phyloP scores from a whole-genome alignment of 1,139 yeast genomes.

The Suhomyces yuchorum region DNA sequence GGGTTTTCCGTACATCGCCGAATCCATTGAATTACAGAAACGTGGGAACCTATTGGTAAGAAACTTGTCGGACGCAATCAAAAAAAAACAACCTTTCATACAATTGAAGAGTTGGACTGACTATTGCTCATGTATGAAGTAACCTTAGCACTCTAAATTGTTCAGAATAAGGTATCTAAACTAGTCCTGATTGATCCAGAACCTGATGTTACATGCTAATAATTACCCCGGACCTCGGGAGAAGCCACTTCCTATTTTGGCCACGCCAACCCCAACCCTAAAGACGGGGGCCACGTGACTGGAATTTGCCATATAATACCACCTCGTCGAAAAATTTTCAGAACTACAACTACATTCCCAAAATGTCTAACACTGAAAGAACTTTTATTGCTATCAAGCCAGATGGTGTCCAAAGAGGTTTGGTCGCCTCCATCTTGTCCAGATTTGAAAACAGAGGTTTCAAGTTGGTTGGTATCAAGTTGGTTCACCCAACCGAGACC shows the following conservation, averaged over 20 bases:
- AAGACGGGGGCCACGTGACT: constrained; percentile 1
- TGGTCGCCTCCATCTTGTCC: constrained; percentile 82
- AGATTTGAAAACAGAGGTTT: constrained; percentile 97
- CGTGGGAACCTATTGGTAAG: too few species aligned
- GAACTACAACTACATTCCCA: constrained; percentile 5
- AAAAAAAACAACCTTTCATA: too few species aligned
- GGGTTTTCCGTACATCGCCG: too few species aligned
- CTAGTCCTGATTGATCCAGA: too few species aligned
- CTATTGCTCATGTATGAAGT: too few species aligned
- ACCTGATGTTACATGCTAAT: too few species aligned
- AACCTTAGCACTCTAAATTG: too few species aligned
- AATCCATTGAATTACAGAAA: too few species aligned
- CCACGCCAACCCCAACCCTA: neutral
- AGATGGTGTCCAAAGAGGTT: constrained; percentile 99
- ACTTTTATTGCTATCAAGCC: constrained; percentile 99
- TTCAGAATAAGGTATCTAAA: too few species aligned
- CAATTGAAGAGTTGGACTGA: too few species aligned
- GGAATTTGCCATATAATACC: constrained; percentile 3
- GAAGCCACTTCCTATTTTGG: neutral
- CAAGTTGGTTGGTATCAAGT: constrained; percentile 96
- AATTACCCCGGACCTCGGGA: constrained; percentile 2
- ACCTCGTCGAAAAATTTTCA: constrained; percentile 12
- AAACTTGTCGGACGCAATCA: too few species aligned
- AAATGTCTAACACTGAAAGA: constrained; percentile 68
- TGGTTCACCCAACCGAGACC: constrained; percentile 82